Evolutionary conservation across 306 rosid genomes (phyloP), one percentile per base, ranked within the genome.

Genomic region (Vigna angularis): DNA sequence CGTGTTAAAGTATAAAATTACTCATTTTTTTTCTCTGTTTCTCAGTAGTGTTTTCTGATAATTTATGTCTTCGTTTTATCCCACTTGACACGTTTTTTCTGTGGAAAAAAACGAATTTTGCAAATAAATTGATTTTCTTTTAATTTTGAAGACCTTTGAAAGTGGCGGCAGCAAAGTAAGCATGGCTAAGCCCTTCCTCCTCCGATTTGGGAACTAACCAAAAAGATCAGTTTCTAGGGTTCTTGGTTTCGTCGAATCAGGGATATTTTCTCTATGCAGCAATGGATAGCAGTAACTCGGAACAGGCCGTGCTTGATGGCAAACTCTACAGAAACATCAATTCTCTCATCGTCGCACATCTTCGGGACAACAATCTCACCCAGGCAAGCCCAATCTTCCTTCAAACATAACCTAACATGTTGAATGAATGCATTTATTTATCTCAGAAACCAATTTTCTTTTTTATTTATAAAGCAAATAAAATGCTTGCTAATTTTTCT

Each of bases 341-440:
- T 81, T 85, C 96, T 68, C 96, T 94, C 59, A 90, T 94, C 55
- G 96, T 94, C 20, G 90, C 94, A 75, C 94, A 92, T 84, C 98
- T 94, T 84, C 92, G 94, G 8, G 90, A 88, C 78, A 85, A 85
- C 77, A 92, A 89, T 85, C 90, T 91, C 76, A 84, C 82, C 72
- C 98, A 94, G 94, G 96, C 75, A 82, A 56, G 26, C 24, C 40
- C 22, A 66, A 12, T 53, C 11, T 56, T 42, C 4, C 52, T 48
- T 22, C n/a, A 18, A 34, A 11, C 62, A 10, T 34, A 5, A 1
- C 12, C 11, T 36, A 34, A 36, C 7, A 4, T n/a, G 15, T 36
- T 63, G 15, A 34, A 16, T 34, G 6, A 14, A 28, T 59, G 1
- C 9, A 16, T 32, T 32, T 38, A 4, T 34, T 32, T 63, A 55